Percentiles rank a stretch among this genome's conserved stretches.
phyloP scores from a whole-genome alignment of 108 stramenopile genomes.

The Nannochloropsis granulata region DNA sequence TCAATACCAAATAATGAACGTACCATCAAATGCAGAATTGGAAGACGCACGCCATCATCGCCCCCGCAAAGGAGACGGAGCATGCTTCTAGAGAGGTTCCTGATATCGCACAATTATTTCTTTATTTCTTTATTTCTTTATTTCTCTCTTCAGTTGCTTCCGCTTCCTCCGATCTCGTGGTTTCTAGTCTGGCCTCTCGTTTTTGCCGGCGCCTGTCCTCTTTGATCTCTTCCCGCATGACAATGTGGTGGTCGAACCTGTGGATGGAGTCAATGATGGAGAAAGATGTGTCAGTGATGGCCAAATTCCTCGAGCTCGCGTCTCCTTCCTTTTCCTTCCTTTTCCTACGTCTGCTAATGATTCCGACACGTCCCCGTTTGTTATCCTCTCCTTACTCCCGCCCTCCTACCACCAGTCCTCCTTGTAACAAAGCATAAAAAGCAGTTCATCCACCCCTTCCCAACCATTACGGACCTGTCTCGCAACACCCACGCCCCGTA shows the following conservation, averaged over 20 bases:
- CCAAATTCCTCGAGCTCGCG: background rate
- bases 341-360: background rate
- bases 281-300: background rate
- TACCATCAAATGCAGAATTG: too few species aligned
- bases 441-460: too few species aligned
- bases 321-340: background rate
- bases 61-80: too few species aligned
- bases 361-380: too few species aligned
- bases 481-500: background rate
- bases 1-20: too few species aligned
- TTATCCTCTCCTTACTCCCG: too few species aligned
- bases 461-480: background rate
- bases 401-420: too few species aligned
- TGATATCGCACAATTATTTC: background rate
- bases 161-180: background rate
- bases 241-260: background rate
- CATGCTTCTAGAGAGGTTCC: too few species aligned
- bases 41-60: too few species aligned
- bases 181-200: background rate
- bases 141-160: background rate
- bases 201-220: background rate
- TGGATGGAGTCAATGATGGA: background rate
- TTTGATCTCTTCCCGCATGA: background rate
- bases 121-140: background rate
- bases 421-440: too few species aligned